Base-by-base conservation (phyloP, 768 basidiomycete genomes). In the Steccherinum ochraceum region DNA sequence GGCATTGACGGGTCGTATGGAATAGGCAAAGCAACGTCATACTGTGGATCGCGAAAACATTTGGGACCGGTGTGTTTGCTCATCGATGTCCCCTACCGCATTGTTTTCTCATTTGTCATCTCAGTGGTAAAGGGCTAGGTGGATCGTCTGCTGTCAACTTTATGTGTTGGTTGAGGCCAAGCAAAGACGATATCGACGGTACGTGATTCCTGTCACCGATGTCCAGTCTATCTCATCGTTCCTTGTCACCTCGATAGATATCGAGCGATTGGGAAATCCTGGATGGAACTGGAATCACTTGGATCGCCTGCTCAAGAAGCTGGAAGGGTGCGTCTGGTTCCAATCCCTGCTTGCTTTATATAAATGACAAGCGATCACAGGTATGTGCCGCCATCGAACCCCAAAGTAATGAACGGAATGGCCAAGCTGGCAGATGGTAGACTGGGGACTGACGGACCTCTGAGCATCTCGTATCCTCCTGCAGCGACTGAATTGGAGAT, bases 231-330 rank as follows among this genome's bases (percentile, higher is more conserved):
- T n/a, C n/a, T n/a, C n/a, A n/a, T n/a, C n/a, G n/a, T n/a, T n/a
- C n/a, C 30, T 7, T 7, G 30, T 35, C 16, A 35, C 7, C 30
- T 1, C 13, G 12, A 5, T 35, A 61, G 63, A 62, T 19, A 49
- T 61, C 21, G 61, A 61, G 50, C 51, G 55, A 7, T 57, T 64
- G 0, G 63, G 63, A 0, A 64, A 64, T 48, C 60, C 61, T 0
- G 61, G 61, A 1, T 64, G 61, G 63, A 62, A 61, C 30, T 64
- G 58, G 59, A 47, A 54, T 19, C 56, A 58, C 39, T 57, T 50
- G 26, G 48, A 58, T 40, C 55, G 57, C 24, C 57, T 55, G 41
- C 39, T 62, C 12, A 41, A 40, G 2, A 58, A 57, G 13, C 53
- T 57, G 1, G 63, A 64, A 51, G 58, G 58, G 59, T 61, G 40